Evolutionary conservation across 2,329 filamentous ascomycete genomes (phyloP).

Genomic region (Colletotrichum sp.): DNA sequence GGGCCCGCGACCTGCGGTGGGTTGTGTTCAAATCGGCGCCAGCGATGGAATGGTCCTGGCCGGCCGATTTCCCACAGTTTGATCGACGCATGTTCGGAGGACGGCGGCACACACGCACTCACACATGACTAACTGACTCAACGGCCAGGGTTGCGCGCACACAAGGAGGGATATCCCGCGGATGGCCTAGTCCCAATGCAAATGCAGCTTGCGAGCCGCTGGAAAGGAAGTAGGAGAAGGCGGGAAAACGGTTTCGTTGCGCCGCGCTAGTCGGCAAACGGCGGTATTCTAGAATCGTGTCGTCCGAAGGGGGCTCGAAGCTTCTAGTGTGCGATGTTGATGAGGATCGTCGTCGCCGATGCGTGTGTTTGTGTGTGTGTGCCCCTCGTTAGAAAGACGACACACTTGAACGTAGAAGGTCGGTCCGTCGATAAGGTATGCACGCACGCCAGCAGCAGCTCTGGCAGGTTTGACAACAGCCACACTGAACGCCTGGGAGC

Average conservation of each 20-base stretch:
- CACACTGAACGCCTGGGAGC: not conserved
- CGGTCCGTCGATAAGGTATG: not conserved
- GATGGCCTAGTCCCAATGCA: not conserved
- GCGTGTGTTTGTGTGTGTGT: not conserved
- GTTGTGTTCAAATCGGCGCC: not conserved
- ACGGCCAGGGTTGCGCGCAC: not conserved
- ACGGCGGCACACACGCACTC: not conserved
- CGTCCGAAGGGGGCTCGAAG: not conserved
- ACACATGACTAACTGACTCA: constrained; percentile 8
- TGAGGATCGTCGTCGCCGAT: not conserved
- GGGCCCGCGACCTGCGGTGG: not conserved
- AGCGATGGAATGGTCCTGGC: not conserved
- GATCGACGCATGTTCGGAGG: constrained; percentile 5
- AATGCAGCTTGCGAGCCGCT: not conserved
- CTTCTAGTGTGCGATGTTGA: not conserved
- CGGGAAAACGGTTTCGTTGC: not conserved
- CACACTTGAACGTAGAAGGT: not conserved
- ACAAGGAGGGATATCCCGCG: not conserved
- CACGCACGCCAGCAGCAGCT: not conserved
- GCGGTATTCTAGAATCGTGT: not conserved
- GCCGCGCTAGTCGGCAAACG: not conserved
- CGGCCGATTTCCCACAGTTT: not conserved
- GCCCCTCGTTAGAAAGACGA: not conserved
- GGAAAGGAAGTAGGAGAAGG: not conserved
- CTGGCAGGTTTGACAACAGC: not conserved